A percentile compares a stretch with the other conserved stretches of the same genome.
Conservation (phyloP, 2,329 filamentous ascomycete species). For the Aspergillus uvarum region DNA sequence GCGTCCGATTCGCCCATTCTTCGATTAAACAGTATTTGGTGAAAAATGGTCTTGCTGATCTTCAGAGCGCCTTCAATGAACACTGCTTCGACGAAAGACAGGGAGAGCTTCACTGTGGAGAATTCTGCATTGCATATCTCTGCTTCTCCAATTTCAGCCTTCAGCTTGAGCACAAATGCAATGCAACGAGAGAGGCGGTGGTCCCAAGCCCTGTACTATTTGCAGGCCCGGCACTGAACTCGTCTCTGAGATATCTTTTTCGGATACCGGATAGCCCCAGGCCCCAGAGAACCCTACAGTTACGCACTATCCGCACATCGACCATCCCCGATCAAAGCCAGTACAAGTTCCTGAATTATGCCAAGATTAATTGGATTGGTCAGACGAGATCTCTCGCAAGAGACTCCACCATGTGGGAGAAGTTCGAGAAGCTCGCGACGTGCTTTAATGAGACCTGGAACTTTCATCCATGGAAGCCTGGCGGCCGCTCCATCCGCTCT, state of each 20-base stretch:
- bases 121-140: conserved; percentile 23
- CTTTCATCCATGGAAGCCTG: conserved; percentile 23
- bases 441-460: conserved; percentile 25
- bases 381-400: conserved; percentile 17
- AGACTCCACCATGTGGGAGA: conserved; percentile 15
- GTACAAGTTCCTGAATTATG: conserved; percentile 22
- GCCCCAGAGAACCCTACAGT: not conserved
- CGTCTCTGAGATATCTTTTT: not conserved
- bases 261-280: not conserved
- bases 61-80: conserved; percentile 1
- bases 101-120: conserved; percentile 20
- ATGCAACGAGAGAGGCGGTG: not conserved
- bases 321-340: conserved; percentile 6
- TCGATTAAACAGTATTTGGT: conserved; percentile 22
- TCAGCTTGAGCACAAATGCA: conserved; percentile 7
- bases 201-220: not conserved
- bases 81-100: conserved; percentile 6
- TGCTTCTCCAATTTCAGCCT: conserved; percentile 24
- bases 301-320: conserved; percentile 7
- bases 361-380: conserved; percentile 14
- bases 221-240: not conserved
- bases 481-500: conserved; percentile 17
- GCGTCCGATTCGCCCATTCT: conserved; percentile 23
- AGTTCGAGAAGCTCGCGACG: conserved; percentile 17
- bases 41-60: conserved; percentile 5